A percentile compares a stretch with the other conserved stretches of the same genome.
phyloP scores from a whole-genome alignment of 2,329 filamentous ascomycete species.

The Huntiella savannae region DNA sequence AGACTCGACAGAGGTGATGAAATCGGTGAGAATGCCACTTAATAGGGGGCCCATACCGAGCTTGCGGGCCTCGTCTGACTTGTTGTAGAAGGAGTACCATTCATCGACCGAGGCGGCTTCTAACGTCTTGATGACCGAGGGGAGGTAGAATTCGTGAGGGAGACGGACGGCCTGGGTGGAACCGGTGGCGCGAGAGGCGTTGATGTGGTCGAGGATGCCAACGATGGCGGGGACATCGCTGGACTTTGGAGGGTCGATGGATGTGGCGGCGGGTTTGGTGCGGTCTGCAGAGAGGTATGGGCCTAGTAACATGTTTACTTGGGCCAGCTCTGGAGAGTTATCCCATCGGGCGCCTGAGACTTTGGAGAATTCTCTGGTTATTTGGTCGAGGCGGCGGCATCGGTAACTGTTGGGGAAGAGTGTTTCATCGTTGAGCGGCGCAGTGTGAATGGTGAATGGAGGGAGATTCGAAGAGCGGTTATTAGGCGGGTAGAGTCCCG shows the following conservation, averaged over 20 bases:
- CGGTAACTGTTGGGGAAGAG: slow-evolving; percentile 60
- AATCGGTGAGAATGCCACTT: slow-evolving; percentile 62
- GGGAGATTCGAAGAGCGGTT: slow-evolving; percentile 29
- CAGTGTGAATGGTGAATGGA: slow-evolving; percentile 24
- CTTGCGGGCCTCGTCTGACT: slow-evolving; percentile 70
- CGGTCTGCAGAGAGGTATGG: slow-evolving; percentile 52
- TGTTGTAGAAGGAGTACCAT: slow-evolving; percentile 77
- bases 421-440: slow-evolving; percentile 50
- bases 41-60: slow-evolving; percentile 73
- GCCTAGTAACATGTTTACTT: slow-evolving; percentile 56
- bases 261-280: slow-evolving; percentile 46
- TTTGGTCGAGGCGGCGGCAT: slow-evolving; percentile 52
- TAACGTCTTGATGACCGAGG: slow-evolving; percentile 47
- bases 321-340: slow-evolving; percentile 58
- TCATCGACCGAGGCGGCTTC: slow-evolving; percentile 68
- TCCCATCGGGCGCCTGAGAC: slow-evolving; percentile 59
- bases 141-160: slow-evolving; percentile 74
- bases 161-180: slow-evolving; percentile 46
- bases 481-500: slow-evolving; percentile 49
- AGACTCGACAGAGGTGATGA: slow-evolving; percentile 42
- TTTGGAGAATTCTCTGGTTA: slow-evolving; percentile 52
- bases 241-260: slow-evolving; percentile 43
- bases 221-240: slow-evolving; percentile 45
- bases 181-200: slow-evolving; percentile 71
- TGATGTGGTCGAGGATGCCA: slow-evolving; percentile 88